Conservation (phyloP, 495 filamentous ascomycete species). For the Usnea hakonensis region DNA sequence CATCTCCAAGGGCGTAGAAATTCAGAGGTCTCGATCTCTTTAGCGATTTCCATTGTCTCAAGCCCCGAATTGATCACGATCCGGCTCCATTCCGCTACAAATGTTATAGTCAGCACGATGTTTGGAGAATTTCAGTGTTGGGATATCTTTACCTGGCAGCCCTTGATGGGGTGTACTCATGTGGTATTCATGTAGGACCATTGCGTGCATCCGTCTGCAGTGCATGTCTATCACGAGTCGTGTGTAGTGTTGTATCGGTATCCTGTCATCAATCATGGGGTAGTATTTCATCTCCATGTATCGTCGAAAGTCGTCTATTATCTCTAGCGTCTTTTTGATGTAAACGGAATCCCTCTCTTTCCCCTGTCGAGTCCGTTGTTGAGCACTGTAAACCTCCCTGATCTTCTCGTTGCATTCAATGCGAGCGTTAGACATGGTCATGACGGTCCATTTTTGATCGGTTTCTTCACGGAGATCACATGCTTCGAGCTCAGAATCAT, state of each 20-base stretch:
- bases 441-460: conserved; percentile 52
- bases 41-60: conserved; percentile 29
- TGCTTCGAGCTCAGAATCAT: conserved; percentile 50
- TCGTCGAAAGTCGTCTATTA: conserved; percentile 53
- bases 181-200: conserved; percentile 59
- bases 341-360: conserved; percentile 34
- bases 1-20: conserved; percentile 33
- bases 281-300: conserved; percentile 53
- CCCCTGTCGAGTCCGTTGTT: conserved; percentile 51
- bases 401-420: conserved; percentile 70
- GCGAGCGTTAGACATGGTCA: conserved; percentile 55
- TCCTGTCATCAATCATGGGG: conserved; percentile 45
- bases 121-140: background rate
- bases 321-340: conserved; percentile 36
- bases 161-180: conserved; percentile 42
- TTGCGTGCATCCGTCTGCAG: conserved; percentile 52
- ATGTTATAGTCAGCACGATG: background rate
- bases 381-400: conserved; percentile 55
- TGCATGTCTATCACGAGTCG: conserved; percentile 54
- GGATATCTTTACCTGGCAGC: conserved; percentile 27
- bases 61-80: conserved; percentile 29
- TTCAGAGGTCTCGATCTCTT: conserved; percentile 29
- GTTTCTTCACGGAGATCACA: conserved; percentile 38
- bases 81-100: conserved; percentile 26
- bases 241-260: conserved; percentile 46